Percentiles rank a stretch among this genome's conserved stretches.
phyloP scores from a whole-genome alignment of 1,284 basidiomycete species.

The Xerocomus minutiporus region DNA sequence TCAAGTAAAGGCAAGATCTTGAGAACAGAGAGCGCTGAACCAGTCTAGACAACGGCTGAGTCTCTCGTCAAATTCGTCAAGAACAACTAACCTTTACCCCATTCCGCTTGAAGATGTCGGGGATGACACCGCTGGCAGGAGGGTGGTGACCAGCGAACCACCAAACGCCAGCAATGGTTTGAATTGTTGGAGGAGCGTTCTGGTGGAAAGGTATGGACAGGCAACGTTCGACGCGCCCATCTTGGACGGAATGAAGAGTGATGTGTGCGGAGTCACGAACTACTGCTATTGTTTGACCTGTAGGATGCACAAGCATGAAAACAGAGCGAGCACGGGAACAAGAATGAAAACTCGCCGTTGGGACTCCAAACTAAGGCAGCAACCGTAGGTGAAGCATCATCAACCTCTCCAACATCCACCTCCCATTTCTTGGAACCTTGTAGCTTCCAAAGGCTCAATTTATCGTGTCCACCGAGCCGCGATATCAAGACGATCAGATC shows the following conservation, averaged over 20 bases:
- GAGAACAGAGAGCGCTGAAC: constrained; percentile 67
- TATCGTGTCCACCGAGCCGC: constrained; percentile 59
- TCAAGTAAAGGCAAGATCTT: constrained; percentile 67
- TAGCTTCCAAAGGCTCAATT: constrained; percentile 73
- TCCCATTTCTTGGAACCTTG: constrained; percentile 79
- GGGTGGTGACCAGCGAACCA: constrained; percentile 59
- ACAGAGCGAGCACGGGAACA: not conserved
- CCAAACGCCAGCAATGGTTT: constrained; percentile 53
- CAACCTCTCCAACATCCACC: constrained; percentile 51
- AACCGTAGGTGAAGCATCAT: constrained; percentile 45
- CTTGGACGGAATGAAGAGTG: constrained; percentile 70
- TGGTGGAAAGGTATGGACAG: constrained; percentile 36
- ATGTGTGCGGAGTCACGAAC: constrained; percentile 63
- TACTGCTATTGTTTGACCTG: constrained; percentile 71
- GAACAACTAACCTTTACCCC: constrained; percentile 52
- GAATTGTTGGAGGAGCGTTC: constrained; percentile 5
- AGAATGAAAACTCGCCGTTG: constrained; percentile 49
- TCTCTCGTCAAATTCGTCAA: not conserved
- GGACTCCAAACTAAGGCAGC: constrained; percentile 73
- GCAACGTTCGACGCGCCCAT: constrained; percentile 53
- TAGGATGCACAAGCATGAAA: constrained; percentile 12
- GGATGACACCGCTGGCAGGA: constrained; percentile 44
- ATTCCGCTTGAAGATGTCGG: constrained; percentile 70
- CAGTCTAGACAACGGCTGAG: constrained; percentile 48
- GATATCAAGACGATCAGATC: constrained; percentile 68